phyloP scores from a whole-genome alignment of 495 filamentous ascomycete species.

The Letharia columbiana region DNA sequence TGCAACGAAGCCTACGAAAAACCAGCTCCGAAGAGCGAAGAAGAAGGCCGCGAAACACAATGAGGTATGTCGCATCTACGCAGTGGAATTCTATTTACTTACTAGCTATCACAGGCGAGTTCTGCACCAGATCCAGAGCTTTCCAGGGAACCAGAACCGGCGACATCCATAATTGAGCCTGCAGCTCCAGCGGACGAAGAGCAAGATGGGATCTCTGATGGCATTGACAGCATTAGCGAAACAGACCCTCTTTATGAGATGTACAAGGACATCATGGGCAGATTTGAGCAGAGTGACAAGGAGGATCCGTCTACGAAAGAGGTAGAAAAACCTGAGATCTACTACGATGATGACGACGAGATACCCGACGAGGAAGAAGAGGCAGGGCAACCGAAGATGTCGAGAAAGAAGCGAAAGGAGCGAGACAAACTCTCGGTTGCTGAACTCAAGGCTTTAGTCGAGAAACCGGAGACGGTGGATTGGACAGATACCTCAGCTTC shows the following conservation, averaged over 20 bases:
- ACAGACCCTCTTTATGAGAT: constrained; percentile 72
- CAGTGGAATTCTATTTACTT: constrained; percentile 25
- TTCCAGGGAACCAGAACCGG: constrained; percentile 21
- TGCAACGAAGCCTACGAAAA: constrained; percentile 64
- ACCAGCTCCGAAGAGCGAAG: constrained; percentile 76
- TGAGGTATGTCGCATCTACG: constrained; percentile 36
- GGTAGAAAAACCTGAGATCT: constrained; percentile 77
- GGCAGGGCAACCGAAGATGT: constrained; percentile 56
- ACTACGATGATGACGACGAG: constrained; percentile 77
- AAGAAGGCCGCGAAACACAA: constrained; percentile 77
- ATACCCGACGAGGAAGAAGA: constrained; percentile 79
- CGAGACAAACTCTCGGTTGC: constrained; percentile 87
- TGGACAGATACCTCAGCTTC: constrained; percentile 94
- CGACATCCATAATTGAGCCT: constrained; percentile 20
- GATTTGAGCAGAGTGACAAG: constrained; percentile 54
- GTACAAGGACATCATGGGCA: constrained; percentile 71
- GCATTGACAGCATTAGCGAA: constrained; percentile 41
- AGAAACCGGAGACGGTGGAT: constrained; percentile 88
- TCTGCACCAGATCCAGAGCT: constrained; percentile 30
- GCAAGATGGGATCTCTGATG: constrained; percentile 29
- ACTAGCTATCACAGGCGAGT: constrained; percentile 20
- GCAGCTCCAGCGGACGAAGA: constrained; percentile 24
- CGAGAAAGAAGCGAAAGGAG: constrained; percentile 89
- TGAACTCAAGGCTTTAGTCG: constrained; percentile 84
- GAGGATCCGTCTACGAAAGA: constrained; percentile 55